phyloP scores from a whole-genome alignment of 179 eudicot species.

The Carnegiea gigantea region DNA sequence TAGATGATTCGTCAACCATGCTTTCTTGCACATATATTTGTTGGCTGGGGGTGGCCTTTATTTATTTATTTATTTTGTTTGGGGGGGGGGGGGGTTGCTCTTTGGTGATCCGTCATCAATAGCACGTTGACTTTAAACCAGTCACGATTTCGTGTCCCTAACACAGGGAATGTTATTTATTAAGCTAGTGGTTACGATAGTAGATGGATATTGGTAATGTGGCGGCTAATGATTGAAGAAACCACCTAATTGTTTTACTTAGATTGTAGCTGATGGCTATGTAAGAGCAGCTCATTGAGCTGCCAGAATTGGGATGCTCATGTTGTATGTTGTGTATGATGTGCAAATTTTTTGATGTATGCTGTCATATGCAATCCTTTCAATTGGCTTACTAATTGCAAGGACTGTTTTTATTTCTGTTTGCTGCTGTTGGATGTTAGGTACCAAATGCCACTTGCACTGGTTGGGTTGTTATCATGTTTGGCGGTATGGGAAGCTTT shows the following conservation, averaged over 20 bases:
- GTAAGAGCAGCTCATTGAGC: background rate
- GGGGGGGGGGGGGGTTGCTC: too few species aligned
- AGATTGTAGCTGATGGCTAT: background rate
- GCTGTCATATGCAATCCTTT: background rate
- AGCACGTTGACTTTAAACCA: background rate
- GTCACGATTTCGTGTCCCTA: background rate
- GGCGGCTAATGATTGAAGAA: background rate
- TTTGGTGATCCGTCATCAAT: too few species aligned
- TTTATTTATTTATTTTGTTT: too few species aligned
- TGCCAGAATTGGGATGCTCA: background rate
- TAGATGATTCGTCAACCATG: too few species aligned
- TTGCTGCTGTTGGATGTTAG: conserved; percentile 35
- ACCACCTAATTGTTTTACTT: background rate
- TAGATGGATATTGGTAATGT: background rate
- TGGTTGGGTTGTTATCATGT: conserved; percentile 71
- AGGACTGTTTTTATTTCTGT: background rate
- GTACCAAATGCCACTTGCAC: conserved; percentile 88
- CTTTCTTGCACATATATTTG: background rate
- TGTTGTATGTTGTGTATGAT: background rate
- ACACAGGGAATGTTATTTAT: background rate
- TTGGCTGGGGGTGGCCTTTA: background rate
- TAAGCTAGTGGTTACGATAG: background rate
- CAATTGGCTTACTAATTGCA: background rate
- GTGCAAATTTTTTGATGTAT: background rate
- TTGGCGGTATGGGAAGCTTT: conserved; percentile 80